Evolutionary conservation across 2,329 filamentous ascomycete species (phyloP).

Genomic region (Ilyonectria sp.): DNA sequence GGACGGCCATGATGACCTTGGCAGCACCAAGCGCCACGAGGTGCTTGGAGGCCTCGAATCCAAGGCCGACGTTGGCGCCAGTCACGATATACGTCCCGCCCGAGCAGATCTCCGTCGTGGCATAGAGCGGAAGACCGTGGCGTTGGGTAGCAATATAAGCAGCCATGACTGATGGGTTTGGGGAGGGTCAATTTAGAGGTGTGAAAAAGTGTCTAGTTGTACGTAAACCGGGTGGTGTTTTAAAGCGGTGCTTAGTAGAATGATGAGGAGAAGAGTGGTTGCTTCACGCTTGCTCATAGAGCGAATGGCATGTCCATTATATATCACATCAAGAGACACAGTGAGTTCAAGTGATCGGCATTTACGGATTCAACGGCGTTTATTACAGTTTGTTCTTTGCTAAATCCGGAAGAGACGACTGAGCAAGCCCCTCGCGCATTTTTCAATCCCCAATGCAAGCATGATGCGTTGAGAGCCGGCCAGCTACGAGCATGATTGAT

Average conservation of each 20-base stretch:
- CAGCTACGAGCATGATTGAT: no score
- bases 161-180: not conserved
- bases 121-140: slow-evolving; percentile 26
- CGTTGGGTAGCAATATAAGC: slow-evolving; percentile 7
- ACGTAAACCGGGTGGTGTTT: not conserved
- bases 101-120: slow-evolving; percentile 18
- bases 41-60: slow-evolving; percentile 58
- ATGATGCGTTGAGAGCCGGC: not conserved
- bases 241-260: not conserved
- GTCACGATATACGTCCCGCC: slow-evolving; percentile 55
- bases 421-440: not conserved
- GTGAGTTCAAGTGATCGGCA: not conserved
- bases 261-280: not conserved
- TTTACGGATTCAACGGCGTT: slow-evolving; percentile 11
- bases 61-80: slow-evolving; percentile 58
- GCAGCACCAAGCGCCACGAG: slow-evolving; percentile 53
- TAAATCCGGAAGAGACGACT: not conserved
- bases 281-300: not conserved
- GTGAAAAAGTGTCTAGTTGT: not conserved
- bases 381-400: not conserved
- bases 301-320: not conserved
- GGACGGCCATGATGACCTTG: slow-evolving; percentile 56
- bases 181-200: not conserved
- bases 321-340: not conserved
- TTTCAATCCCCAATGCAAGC: no score